These are phyloP conservation scores for carrot (Daucus carota) DNA, from an alignment of 129 eudicot species.

Conservation along the genomic window DH1_v3.0 NC_030383.2:46472001-46472500, in stretches of 20 bases:
- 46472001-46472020: no score
- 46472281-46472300: conserved; percentile 66
- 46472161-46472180: conserved; percentile 4
- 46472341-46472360: conserved; percentile 43
- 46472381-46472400: conserved; percentile 62
- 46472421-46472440: conserved; percentile 67
- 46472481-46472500: conserved; percentile 68
- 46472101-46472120: no score
- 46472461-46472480: conserved; percentile 69
- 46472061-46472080: no score
- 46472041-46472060: no score
- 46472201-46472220: conserved; percentile 23
- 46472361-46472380: conserved; percentile 75
- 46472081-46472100: no score
- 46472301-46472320: conserved; percentile 50
- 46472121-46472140: no score
- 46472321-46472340: conserved; percentile 64
- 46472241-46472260: conserved; percentile 56
- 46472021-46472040: no score
- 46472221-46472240: conserved; percentile 61
- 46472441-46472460: conserved; percentile 33
- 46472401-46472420: conserved; percentile 51
- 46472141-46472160: conserved; percentile 49
- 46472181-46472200: conserved; percentile 17
- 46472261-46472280: conserved; percentile 83